A percentile compares a stretch with the other conserved stretches of the same genome.
phyloP scores from a whole-genome alignment of 352 stramenopile genomes.

The Phytophthora tubulina region DNA sequence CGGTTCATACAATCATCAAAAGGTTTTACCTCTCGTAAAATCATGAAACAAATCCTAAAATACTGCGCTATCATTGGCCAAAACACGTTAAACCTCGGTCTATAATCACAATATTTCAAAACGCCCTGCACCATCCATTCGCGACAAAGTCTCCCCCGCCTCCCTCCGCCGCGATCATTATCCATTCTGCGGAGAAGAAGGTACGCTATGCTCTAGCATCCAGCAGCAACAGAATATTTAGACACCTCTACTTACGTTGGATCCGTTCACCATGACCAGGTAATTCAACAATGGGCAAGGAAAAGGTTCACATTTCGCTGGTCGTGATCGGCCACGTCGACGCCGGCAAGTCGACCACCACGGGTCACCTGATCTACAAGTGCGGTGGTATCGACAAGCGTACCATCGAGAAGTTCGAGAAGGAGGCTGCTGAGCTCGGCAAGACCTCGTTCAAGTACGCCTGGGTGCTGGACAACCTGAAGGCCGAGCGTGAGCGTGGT shows the following conservation, averaged over 20 bases:
- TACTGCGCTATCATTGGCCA: conserved; percentile 23
- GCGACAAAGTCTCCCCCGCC: neutral
- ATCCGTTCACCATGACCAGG: neutral
- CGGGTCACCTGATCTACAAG: conserved; percentile 99
- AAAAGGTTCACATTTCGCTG: conserved; percentile 92
- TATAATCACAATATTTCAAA: conserved; percentile 37
- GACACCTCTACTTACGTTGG: neutral
- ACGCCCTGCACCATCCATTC: conserved; percentile 51
- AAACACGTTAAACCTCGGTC: conserved; percentile 35
- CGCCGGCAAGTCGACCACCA: conserved; percentile 99
- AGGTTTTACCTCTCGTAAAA: conserved; percentile 37
- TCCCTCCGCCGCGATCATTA: conserved; percentile 45
- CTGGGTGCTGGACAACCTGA: conserved; percentile 99
- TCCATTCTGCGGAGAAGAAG: conserved; percentile 58
- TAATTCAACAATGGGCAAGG: conserved; percentile 61
- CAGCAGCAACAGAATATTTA: neutral
- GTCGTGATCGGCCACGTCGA: conserved; percentile 98
- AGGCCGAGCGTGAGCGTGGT: conserved; percentile 97
- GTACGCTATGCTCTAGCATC: conserved; percentile 21
- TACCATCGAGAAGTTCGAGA: conserved; percentile 98
- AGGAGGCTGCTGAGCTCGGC: conserved; percentile 96
- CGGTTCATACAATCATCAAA: conserved; percentile 15
- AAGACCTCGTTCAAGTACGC: conserved; percentile 99
- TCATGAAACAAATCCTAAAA: neutral
- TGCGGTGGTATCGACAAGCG: conserved; percentile 98